Conservation (phyloP, 1,139 yeast genomes). For the Saccharomyces hybrid region DNA sequence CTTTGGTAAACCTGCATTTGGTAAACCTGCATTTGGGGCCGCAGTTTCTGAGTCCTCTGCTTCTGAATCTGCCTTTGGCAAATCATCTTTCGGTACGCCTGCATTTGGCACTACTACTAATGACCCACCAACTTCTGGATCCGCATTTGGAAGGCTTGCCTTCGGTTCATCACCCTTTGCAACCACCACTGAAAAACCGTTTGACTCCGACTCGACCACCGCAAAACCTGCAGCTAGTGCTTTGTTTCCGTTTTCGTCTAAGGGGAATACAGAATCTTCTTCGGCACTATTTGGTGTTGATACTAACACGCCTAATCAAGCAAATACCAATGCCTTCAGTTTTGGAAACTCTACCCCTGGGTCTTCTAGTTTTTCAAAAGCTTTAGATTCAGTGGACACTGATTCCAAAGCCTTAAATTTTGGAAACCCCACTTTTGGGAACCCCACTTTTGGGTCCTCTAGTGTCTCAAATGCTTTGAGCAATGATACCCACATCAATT, state of each 20-base stretch:
- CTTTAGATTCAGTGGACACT: neutral
- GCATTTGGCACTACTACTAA: neutral
- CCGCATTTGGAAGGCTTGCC: slow-evolving; percentile 18
- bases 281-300: neutral
- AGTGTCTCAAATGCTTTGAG: too few species aligned
- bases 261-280: neutral
- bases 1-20: too few species aligned
- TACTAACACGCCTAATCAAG: neutral
- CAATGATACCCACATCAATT: too few species aligned
- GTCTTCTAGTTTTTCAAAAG: neutral
- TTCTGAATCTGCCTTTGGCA: slow-evolving; percentile 12
- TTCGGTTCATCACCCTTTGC: slow-evolving; percentile 17
- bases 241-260: slow-evolving; percentile 14
- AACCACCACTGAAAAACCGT: neutral
- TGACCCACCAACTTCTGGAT: slow-evolving; percentile 8
- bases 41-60: neutral
- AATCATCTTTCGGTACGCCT: neutral
- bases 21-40: slow-evolving; percentile 2
- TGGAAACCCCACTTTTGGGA: neutral
- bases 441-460: neutral
- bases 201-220: neutral
- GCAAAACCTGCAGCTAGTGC: neutral
- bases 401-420: too few species aligned
- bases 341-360: neutral
- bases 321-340: neutral